These are phyloP conservation scores for Bremia lactucae DNA, from an alignment of 352 stramenopile species.

Conservation along the genomic window DNA sequence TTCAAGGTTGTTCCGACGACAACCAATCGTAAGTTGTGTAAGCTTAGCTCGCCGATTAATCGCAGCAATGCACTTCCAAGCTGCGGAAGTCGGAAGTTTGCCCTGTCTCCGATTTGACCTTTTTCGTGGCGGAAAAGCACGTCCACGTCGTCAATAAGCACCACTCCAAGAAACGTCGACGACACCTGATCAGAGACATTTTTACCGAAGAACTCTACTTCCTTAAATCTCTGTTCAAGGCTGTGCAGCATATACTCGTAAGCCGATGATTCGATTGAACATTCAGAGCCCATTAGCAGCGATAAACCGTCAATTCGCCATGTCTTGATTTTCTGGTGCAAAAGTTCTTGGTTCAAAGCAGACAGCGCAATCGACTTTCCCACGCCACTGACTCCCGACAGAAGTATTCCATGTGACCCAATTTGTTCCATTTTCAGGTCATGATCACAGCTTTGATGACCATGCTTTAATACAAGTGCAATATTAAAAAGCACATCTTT, in stretches of 20 bases:
- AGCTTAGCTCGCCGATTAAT: slow-evolving; percentile 39
- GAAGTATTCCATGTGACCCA: slow-evolving; percentile 25
- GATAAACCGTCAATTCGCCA: slow-evolving; percentile 29
- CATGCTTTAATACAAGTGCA: slow-evolving; percentile 28
- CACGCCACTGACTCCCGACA: slow-evolving; percentile 48
- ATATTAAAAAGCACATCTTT: slow-evolving; percentile 47
- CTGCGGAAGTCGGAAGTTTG: slow-evolving; percentile 24
- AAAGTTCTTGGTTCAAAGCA: slow-evolving; percentile 17
- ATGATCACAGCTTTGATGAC: slow-evolving; percentile 6
- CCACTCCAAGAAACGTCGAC: slow-evolving; percentile 20
- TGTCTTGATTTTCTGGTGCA: slow-evolving; percentile 14
- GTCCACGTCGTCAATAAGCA: slow-evolving; percentile 66
- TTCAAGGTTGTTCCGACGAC: slow-evolving; percentile 39
- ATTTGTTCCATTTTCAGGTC: slow-evolving; percentile 44
- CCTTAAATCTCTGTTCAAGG: slow-evolving; percentile 23
- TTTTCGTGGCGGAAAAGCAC: slow-evolving; percentile 43
- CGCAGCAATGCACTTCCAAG: slow-evolving; percentile 54
- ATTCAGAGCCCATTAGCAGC: slow-evolving; percentile 47
- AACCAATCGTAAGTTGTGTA: slow-evolving; percentile 21
- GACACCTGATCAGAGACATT: background rate
- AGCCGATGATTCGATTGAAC: slow-evolving; percentile 26
- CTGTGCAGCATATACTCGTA: slow-evolving; percentile 49
- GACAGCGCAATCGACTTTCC: slow-evolving; percentile 50
- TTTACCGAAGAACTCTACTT: slow-evolving; percentile 5
- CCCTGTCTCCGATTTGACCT: slow-evolving; percentile 23